Evolutionary conservation across 176 grass and related monocot genomes (phyloP).

Genomic region (Musa troglodytarum): DNA sequence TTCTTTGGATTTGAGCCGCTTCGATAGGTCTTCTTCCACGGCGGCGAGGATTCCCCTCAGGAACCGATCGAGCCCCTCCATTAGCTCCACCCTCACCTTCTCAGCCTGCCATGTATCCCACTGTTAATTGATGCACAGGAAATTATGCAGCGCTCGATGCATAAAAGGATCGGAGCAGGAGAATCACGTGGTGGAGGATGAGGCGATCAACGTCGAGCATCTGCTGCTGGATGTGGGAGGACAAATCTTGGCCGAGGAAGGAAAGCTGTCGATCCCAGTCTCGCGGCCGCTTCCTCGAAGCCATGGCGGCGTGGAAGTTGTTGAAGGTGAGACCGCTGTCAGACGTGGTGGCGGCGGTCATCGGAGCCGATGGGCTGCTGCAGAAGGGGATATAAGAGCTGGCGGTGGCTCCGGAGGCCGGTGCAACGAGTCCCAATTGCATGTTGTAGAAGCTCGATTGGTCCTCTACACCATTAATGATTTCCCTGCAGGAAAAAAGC

Average conservation of each 20-base stretch:
- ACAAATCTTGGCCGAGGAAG: conserved; percentile 19
- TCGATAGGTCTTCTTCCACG: conserved; percentile 35
- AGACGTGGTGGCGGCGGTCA: conserved; percentile 3
- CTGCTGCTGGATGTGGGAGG: conserved; percentile 45
- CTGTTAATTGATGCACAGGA: too few relatives aligned
- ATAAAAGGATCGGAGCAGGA: too few relatives aligned
- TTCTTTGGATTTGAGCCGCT: conserved; percentile 42
- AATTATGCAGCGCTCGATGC: too few relatives aligned
- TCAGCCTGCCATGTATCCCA: conserved; percentile 25
- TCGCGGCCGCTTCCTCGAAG: conserved; percentile 19
- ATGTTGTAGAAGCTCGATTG: conserved; percentile 1
- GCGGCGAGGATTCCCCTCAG: conserved; percentile 19
- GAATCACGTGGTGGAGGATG: conserved; percentile 48
- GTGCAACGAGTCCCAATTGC: background rate
- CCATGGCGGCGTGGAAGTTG: background rate
- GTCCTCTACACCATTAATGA: background rate
- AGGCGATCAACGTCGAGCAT: conserved; percentile 48
- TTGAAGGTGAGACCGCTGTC: conserved; percentile 45
- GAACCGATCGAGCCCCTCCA: conserved; percentile 34
- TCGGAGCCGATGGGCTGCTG: background rate
- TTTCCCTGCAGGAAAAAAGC: background rate
- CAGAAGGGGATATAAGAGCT: conserved; percentile 4
- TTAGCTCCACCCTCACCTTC: conserved; percentile 33
- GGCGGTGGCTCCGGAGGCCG: background rate
- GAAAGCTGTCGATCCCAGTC: background rate